Evolutionary conservation across 352 stramenopile genomes (phyloP), one percentile per base, ranked within the genome.

Genomic region (Discostella stelligera): DNA sequence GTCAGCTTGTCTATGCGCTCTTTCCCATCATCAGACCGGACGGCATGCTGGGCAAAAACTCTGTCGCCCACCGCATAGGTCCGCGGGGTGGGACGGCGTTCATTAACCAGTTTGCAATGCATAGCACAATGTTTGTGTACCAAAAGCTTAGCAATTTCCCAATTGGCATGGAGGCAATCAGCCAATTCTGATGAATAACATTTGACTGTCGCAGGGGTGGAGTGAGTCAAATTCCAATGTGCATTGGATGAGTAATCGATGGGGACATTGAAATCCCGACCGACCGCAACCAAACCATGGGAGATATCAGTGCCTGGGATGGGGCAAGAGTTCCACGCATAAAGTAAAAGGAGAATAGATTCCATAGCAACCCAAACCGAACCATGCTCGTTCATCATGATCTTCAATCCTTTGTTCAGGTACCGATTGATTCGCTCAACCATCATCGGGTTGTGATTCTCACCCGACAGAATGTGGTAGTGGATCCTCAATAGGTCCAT

Each of bases 341-440:
- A 49, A n/a, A n/a, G n/a, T n/a, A n/a, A n/a, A n/a, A n/a, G n/a
- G n/a, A n/a, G n/a, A n/a, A n/a, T n/a, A n/a, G 10, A 27, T 49
- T 63, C 55, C 55, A 63, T 23, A 3, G 55, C 27, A 25, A 63
- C 16, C 13, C 55, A 30, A 1, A 63, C 55, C 0, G 55, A 30
- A 39, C 48, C 55, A 0, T 30, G 55, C 14, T 63, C 55, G 39
- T 63, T 63, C 8, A 16, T 18, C 55, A 63, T 63, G n/a, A 62
- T 41, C 41, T 32, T 62, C 2, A n/a, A n/a, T n/a, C n/a, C n/a
- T n/a, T n/a, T n/a, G n/a, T n/a, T n/a, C n/a, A n/a, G n/a, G n/a
- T n/a, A n/a, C n/a, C n/a, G n/a, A n/a, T n/a, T n/a, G n/a, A n/a
- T n/a, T n/a, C n/a, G n/a, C n/a, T n/a, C n/a, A n/a, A n/a, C n/a